phyloP scores from a whole-genome alignment of 2,329 filamentous ascomycete species.

The Exutisphaerella laricina region DNA sequence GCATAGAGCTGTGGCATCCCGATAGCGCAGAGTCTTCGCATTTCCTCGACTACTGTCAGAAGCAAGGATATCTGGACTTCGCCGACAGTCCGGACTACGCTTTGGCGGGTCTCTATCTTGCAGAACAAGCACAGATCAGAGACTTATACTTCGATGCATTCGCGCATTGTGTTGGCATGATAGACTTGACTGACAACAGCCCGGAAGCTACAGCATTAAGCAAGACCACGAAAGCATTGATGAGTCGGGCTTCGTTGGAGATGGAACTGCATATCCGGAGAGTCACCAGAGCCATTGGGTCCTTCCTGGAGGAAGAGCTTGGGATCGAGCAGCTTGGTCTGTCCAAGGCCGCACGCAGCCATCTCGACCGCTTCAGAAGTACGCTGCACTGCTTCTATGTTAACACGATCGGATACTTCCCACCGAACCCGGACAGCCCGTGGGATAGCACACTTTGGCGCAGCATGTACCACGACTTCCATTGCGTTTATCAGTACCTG shows the following conservation, averaged over 20 bases:
- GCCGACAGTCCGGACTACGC: conserved; percentile 62
- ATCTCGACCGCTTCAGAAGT: conserved; percentile 66
- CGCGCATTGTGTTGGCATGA: conserved; percentile 74
- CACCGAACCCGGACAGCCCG: conserved; percentile 49
- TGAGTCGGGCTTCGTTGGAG: conserved; percentile 57
- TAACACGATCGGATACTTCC: conserved; percentile 65
- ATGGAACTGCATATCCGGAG: conserved; percentile 59
- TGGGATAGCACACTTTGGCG: conserved; percentile 56
- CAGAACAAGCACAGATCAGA: conserved; percentile 58
- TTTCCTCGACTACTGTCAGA: conserved; percentile 60
- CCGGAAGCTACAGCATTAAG: conserved; percentile 57
- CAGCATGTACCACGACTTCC: conserved; percentile 64
- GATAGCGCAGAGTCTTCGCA: conserved; percentile 31
- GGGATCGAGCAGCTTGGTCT: conserved; percentile 62
- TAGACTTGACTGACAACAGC: conserved; percentile 51
- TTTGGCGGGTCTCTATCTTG: conserved; percentile 60
- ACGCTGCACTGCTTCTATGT: conserved; percentile 64
- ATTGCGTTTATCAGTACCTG: conserved; percentile 63
- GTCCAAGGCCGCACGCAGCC: conserved; percentile 53
- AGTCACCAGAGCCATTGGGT: conserved; percentile 55
- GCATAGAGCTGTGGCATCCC: conserved; percentile 46
- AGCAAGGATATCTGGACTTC: conserved; percentile 65
- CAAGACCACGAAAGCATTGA: conserved; percentile 54
- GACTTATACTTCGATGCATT: conserved; percentile 70
- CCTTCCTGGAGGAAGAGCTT: conserved; percentile 66